Base-by-base conservation (phyloP, 2,329 filamentous ascomycete genomes). In the Fusarium luffae region DNA sequence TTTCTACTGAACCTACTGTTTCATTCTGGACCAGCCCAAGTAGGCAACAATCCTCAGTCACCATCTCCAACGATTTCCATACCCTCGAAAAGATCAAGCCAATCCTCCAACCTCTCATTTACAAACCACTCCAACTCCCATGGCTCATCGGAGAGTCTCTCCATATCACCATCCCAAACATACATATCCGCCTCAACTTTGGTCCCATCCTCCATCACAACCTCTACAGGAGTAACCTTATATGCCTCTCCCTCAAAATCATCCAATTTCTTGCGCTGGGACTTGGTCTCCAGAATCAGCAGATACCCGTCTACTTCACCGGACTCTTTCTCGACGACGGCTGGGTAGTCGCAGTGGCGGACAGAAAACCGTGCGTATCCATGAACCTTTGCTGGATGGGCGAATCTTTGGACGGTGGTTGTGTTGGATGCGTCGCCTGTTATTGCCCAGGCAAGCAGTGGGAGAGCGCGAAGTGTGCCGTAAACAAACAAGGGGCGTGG, bases 181-280 rank as follows among this genome's bases (percentile, higher is more conserved):
- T 79, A 79, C n/a, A 79, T 70, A 40, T 79, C 77, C 1, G 66
- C 77, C 6, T 78, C 67, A 2, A 75, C 47, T 4, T 23, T 62
- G 4, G 66, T 58, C 4, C 66, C 59, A 3, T 57, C 58, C 2
- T 71, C 48, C 21, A 75, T 21, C 2, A 46, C 30, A 0, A 68
- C 68, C 1, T 37, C 47, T 0, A 75, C 70, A 3, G 51, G 18
- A 0, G 67, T 69, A 3, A 58, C 18, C 4, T 50, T 63, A 30
- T 77, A 78, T 0, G 23, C 11, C n/a, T 77, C 71, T 0, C 76
- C 76, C 43, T 80, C 77, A 27, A 80, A 80, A 18, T 77, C 69
- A 34, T 78, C 78, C n/a, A 79, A 43, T 23, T 78, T 80, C 11
- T 64, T 73, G 4, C 77, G 71, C 34, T 78, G 72, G 0, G 74